Evolutionary conservation across 305 asterid species (phyloP).

Genomic region (Striga hermonthica): DNA sequence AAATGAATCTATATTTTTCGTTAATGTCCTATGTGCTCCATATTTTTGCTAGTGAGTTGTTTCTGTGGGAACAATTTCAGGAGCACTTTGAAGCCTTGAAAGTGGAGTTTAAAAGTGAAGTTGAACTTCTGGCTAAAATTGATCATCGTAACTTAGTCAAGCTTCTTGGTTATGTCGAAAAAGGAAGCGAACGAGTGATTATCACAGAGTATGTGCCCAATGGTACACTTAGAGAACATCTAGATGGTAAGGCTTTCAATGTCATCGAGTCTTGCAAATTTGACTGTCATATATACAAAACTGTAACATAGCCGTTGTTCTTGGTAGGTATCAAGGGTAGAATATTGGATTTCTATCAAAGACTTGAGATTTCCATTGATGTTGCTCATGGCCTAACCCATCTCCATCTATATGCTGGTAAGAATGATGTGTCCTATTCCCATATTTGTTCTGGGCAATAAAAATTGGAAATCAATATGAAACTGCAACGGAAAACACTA

Average conservation of each 20-base stretch:
- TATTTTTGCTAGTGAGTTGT: neutral
- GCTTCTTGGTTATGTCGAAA: constrained; percentile 89
- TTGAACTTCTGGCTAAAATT: constrained; percentile 90
- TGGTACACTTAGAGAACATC: constrained; percentile 94
- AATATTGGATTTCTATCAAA: constrained; percentile 81
- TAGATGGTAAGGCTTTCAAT: constrained; percentile 66
- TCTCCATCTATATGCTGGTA: constrained; percentile 94
- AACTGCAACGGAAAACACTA: no score
- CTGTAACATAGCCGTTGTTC: constrained; percentile 26
- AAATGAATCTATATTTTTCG: neutral
- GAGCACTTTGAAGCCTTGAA: constrained; percentile 57
- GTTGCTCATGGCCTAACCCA: constrained; percentile 91
- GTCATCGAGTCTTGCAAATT: constrained; percentile 23
- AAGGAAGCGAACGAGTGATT: constrained; percentile 78
- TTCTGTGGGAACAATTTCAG: constrained; percentile 37
- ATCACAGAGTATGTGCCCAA: constrained; percentile 94
- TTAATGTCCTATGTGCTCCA: no score
- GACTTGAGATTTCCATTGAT: constrained; percentile 89
- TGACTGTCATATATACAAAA: neutral
- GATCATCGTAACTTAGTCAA: constrained; percentile 94
- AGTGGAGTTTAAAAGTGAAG: constrained; percentile 82
- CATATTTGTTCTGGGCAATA: constrained; percentile 11
- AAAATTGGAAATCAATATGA: neutral
- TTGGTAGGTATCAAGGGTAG: constrained; percentile 66
- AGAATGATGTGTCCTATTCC: constrained; percentile 26